Percentiles rank a stretch among this genome's conserved stretches.
phyloP scores from a whole-genome alignment of 352 stramenopile species.

The Pythium phragmitis region DNA sequence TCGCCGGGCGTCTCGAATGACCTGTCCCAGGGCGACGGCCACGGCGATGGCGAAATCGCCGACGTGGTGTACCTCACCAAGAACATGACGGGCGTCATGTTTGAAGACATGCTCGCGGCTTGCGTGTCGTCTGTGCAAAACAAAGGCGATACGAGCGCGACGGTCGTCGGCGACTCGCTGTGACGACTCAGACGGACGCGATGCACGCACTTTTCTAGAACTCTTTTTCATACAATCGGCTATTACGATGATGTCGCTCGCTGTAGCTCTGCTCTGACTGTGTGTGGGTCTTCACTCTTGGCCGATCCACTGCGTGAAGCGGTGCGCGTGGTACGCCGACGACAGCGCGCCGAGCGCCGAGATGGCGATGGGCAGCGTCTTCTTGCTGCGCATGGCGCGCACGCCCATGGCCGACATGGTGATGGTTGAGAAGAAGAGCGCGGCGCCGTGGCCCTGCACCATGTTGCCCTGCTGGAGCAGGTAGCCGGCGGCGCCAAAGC shows the following conservation, averaged over 20 bases:
- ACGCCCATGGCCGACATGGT: constrained; percentile 87
- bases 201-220: too few species aligned
- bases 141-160: constrained; percentile 13
- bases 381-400: constrained; percentile 70
- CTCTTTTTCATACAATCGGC: not conserved
- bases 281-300: constrained; percentile 51
- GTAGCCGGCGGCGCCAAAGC: constrained; percentile 77
- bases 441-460: constrained; percentile 78
- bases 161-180: constrained; percentile 12
- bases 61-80: constrained; percentile 84
- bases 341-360: constrained; percentile 75
- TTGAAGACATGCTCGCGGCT: constrained; percentile 85
- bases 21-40: constrained; percentile 19
- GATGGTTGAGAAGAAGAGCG: constrained; percentile 78
- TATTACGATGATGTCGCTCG: not conserved
- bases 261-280: not conserved
- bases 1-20: constrained; percentile 67
- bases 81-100: constrained; percentile 87
- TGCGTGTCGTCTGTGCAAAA: constrained; percentile 79
- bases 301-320: constrained; percentile 81
- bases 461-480: constrained; percentile 81
- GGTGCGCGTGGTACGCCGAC: constrained; percentile 78
- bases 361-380: constrained; percentile 72
- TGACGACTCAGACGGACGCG: not conserved
- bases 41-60: constrained; percentile 38